phyloP scores from a whole-genome alignment of 352 stramenopile species.

The Phytophthora brassicae region DNA sequence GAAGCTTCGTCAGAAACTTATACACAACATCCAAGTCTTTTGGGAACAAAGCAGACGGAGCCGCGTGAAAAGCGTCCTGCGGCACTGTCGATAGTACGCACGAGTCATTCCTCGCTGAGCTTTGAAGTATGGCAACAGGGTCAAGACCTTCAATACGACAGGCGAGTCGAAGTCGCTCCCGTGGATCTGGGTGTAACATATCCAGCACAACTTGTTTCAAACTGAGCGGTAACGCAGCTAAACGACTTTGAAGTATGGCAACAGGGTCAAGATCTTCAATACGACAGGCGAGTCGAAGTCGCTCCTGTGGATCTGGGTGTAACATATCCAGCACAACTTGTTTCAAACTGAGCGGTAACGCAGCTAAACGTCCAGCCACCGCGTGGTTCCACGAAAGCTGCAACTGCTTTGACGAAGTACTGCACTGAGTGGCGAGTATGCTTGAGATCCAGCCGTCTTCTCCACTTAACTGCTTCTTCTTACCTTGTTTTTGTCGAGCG shows the following conservation, averaged over 20 bases:
- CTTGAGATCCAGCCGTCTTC: slow-evolving; percentile 35
- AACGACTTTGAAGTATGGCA: not conserved
- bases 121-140: not conserved
- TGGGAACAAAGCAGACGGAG: slow-evolving; percentile 46
- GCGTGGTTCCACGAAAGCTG: slow-evolving; percentile 33
- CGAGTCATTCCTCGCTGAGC: not conserved
- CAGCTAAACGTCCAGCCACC: slow-evolving; percentile 27
- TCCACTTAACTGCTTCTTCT: not conserved
- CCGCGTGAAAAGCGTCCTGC: slow-evolving; percentile 22
- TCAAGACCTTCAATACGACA: slow-evolving; percentile 40
- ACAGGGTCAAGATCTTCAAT: slow-evolving; percentile 38
- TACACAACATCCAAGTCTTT: slow-evolving; percentile 46
- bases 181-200: slow-evolving; percentile 51
- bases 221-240: slow-evolving; percentile 43
- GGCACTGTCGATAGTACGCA: slow-evolving; percentile 9
- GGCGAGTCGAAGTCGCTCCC: slow-evolving; percentile 34
- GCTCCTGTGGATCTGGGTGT: slow-evolving; percentile 44
- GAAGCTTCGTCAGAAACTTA: slow-evolving; percentile 48
- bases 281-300: slow-evolving; percentile 30
- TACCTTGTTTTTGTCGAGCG: slow-evolving; percentile 7
- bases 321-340: slow-evolving; percentile 48
- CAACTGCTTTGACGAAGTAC: not conserved
- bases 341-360: slow-evolving; percentile 57
- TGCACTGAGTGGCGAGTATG: slow-evolving; percentile 19
- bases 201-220: slow-evolving; percentile 58